Percentiles rank a stretch among this genome's conserved stretches.
phyloP scores from a whole-genome alignment of 495 filamentous ascomycete genomes.

The Trichoderma virens region DNA sequence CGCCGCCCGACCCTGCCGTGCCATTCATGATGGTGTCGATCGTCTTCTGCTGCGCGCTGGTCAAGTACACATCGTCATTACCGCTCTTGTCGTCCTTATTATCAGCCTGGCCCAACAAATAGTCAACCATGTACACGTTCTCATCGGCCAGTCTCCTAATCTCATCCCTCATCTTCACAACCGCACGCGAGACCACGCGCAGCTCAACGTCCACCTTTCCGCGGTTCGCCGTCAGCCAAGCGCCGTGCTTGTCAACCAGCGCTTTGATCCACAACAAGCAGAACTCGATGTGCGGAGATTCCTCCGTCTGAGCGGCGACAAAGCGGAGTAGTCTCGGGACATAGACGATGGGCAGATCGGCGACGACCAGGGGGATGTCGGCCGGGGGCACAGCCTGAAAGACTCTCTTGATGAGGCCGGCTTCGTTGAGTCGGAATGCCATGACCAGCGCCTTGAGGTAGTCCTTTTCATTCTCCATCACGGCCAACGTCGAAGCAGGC shows the following conservation, averaged over 20 bases:
- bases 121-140: conserved; percentile 80
- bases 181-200: conserved; percentile 65
- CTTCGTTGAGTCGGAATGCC: conserved; percentile 90
- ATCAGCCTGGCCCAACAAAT: conserved; percentile 48
- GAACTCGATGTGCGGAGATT: conserved; percentile 88
- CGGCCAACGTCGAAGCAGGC: conserved; percentile 66
- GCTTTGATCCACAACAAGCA: conserved; percentile 86
- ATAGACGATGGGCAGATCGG: conserved; percentile 77
- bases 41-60: conserved; percentile 14
- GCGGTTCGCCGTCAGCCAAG: conserved; percentile 70
- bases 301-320: conserved; percentile 79
- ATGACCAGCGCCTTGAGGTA: conserved; percentile 90
- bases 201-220: conserved; percentile 73
- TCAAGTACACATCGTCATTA: conserved; percentile 10
- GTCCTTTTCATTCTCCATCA: conserved; percentile 64
- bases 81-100: conserved; percentile 16
- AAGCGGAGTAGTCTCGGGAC: conserved; percentile 72
- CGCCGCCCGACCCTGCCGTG: conserved; percentile 16
- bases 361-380: conserved; percentile 71
- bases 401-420: conserved; percentile 65
- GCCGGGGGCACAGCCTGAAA: conserved; percentile 73
- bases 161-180: conserved; percentile 68
- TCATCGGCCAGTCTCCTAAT: conserved; percentile 71
- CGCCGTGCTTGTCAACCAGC: conserved; percentile 73
- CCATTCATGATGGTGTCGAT: conserved; percentile 20